Conservation (phyloP, 1,139 yeast species). For the Candida tunisiensis region DNA sequence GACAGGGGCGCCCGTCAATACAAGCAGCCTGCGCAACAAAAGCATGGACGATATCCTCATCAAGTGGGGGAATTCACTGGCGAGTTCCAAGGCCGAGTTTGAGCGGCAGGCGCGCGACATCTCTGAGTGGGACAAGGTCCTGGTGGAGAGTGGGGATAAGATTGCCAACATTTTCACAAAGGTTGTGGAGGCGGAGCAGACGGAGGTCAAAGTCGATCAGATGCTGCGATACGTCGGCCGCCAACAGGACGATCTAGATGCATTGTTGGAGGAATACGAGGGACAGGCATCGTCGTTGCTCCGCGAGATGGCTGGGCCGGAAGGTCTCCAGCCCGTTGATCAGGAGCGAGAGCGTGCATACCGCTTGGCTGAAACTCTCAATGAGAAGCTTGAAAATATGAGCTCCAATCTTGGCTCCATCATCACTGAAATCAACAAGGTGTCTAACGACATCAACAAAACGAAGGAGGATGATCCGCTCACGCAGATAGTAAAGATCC, state of each 20-base stretch:
- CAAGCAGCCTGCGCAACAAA: constrained; percentile 73
- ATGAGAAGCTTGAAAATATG: constrained; percentile 61
- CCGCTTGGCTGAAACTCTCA: constrained; percentile 70
- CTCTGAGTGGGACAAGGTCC: constrained; percentile 68
- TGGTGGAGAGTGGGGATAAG: constrained; percentile 76
- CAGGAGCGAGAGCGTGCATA: constrained; percentile 86
- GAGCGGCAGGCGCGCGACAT: constrained; percentile 62
- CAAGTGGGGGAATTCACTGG: constrained; percentile 82
- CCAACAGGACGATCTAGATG: constrained; percentile 85
- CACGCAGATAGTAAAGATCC: constrained; percentile 51
- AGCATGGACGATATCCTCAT: constrained; percentile 85
- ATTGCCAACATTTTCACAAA: constrained; percentile 66
- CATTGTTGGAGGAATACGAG: constrained; percentile 70
- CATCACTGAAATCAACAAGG: constrained; percentile 73
- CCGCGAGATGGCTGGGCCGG: constrained; percentile 16
- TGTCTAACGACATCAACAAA: constrained; percentile 68
- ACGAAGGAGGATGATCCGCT: constrained; percentile 32
- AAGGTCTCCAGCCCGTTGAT: constrained; percentile 34
- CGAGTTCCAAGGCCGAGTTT: constrained; percentile 58
- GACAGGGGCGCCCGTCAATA: constrained; percentile 33
- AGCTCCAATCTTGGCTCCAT: constrained; percentile 63
- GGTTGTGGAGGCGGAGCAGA: constrained; percentile 68
- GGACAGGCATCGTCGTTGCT: constrained; percentile 48
- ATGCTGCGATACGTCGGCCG: constrained; percentile 70
- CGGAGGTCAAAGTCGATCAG: constrained; percentile 77